Evolutionary conservation across 2,329 filamentous ascomycete species (phyloP).

Genomic region (Rasamsonia emersonii): DNA sequence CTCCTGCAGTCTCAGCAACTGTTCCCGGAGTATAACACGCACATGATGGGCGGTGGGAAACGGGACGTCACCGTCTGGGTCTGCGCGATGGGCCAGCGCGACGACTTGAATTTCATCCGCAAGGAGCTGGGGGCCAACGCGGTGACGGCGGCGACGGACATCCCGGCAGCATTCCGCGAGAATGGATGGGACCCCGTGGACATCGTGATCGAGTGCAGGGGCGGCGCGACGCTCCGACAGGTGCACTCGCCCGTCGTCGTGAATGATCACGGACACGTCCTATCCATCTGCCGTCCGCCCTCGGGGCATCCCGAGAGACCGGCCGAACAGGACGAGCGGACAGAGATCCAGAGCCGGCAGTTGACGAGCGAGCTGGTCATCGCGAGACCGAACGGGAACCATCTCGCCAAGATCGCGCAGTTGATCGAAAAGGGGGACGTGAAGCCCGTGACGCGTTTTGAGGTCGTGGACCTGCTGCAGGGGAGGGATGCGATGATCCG

Average conservation of each 20-base stretch:
- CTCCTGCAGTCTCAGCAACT: constrained; percentile 26
- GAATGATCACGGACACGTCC: constrained; percentile 23
- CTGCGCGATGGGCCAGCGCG: constrained; percentile 24
- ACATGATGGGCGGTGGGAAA: constrained; percentile 5
- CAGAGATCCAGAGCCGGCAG: constrained; percentile 14
- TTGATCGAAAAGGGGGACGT: constrained; percentile 28
- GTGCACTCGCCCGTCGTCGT: constrained; percentile 25
- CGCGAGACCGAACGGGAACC: constrained; percentile 26
- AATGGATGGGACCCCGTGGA: constrained; percentile 29
- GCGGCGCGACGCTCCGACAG: constrained; percentile 23
- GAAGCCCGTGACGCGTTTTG: constrained; percentile 22
- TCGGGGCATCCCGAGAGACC: constrained; percentile 8
- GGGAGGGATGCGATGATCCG: constrained; percentile 26
- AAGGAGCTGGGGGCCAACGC: constrained; percentile 24
- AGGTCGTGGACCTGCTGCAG: constrained; percentile 24
- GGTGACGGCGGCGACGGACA: constrained; percentile 24
- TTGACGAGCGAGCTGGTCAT: constrained; percentile 27
- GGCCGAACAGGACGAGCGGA: constrained; percentile 3
- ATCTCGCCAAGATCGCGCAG: constrained; percentile 24
- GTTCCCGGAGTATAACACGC: constrained; percentile 15
- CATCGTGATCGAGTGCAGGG: constrained; percentile 32
- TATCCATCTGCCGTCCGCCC: constrained; percentile 15
- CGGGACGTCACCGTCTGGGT: constrained; percentile 22
- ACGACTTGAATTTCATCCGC: constrained; percentile 20
- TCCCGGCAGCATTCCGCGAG: constrained; percentile 22